Evolutionary conservation across 371 early-diverging fungal species (phyloP), one percentile per base, ranked within the genome.

Genomic region (Mucor sp.): DNA sequence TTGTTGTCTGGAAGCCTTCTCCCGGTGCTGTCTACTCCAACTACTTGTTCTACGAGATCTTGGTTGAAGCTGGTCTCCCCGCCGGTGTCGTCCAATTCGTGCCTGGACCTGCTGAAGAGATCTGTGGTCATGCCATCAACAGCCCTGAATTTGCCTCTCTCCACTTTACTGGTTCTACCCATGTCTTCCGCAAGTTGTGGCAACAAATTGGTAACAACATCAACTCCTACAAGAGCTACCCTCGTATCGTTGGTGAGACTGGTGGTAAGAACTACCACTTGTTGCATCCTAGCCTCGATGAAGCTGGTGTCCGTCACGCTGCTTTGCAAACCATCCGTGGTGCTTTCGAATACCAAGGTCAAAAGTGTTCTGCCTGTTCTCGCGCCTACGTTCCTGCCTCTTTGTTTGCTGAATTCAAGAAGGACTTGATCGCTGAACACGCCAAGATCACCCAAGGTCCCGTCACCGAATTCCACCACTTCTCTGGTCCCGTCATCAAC

Each of bases 261-360:
- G 98, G 98, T 74, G 98, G 98, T 66, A 99, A 99, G 89, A 99
- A 98, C 89, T 96, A 94, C 89, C 99, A 99, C 73, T 82, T 99
- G 68, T 70, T 98, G 55, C 98, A 98, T 80, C 80, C 85, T 73
- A 83, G 77, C 67, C 81, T 75, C 14, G 81, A 79, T 56, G 72
- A 82, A 56, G 95, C 92, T 33, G 91, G 90, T 76, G 79, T 89
- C 80, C 75, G 65, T 39, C 81, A 81, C 17, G 84, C 84, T 43
- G 84, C 81, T 63, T 62, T 84, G 44, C 93, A 95, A 79, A 96
- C 98, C 55, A 89, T 98, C 73, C 92, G 99, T 66, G 89, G 90
- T 30, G 90, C 95, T 0, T 99, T 99, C 76, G 99, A 99, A 87
- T 99, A 92, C 90, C 94, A 91, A 85, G 85, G 99, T 44, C 98